Base-by-base conservation (phyloP, 176 grass and related monocot genomes). In the Urochloa ruziziensis region DNA sequence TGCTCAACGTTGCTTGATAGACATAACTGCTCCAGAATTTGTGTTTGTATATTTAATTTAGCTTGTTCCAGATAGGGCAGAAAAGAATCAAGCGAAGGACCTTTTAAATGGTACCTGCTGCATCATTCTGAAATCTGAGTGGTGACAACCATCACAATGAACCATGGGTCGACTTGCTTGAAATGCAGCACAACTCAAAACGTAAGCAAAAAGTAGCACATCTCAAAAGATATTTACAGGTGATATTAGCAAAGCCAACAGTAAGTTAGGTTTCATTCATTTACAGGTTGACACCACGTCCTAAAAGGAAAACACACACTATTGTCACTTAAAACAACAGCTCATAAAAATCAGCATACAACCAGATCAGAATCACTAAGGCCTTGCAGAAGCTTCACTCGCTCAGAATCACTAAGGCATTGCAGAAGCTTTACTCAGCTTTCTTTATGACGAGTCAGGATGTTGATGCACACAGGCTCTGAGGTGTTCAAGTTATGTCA, bases 271-370 rank as follows among this genome's bases (percentile, higher is more conserved):
- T 29, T 25, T 42, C 60, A 83, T 51, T 65, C 80, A 79, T 83
- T 70, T 62, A 80, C 59, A 87, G 27, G 67, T 30, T 53, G 14
- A 42, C 43, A 42, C 19, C 65, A 21, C 32, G 68, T 79, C 67
- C 67, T 80, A 80, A 66, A 74, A 67, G 24, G 47, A 42, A 62
- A 61, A 8, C 67, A 67, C 18, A 74, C 30, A 46, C 27, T 39
- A 70, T 28, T 73, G 59, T 79, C 80, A 59, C 66, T 63, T 62
- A 62, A 62, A 54, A 37, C 53, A 81, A 63, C 37, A 82, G 23
- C 67, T 83, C 73, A 76, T 70, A 62, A 53, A 82, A 72, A 78
- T n/a, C 73, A 73, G 73, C 59, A 67, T 73, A 86, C 79, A 65
- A 44, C 18, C 36, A 79, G 74, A 62, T 13, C 2, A 23, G 25